A percentile compares a stretch with the other conserved stretches of the same genome.
Conservation (phyloP, 208 protist species). For the Leptomonas pyrrhocoris region DNA sequence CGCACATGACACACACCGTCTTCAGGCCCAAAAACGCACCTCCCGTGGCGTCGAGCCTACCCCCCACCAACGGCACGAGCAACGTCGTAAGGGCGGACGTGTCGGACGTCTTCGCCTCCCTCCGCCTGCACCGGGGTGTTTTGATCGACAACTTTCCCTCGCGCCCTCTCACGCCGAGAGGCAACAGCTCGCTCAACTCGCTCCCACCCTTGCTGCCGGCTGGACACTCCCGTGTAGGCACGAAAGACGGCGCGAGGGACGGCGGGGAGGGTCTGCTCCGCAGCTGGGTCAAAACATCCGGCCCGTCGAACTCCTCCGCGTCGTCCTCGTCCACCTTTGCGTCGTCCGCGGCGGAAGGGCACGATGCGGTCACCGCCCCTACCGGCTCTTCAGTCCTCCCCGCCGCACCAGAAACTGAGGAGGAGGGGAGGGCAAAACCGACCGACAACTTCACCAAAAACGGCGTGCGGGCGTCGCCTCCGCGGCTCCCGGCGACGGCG, state of each 20-base stretch:
- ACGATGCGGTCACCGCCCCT: background rate
- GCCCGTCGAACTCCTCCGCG: background rate
- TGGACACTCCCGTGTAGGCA: conserved; percentile 5
- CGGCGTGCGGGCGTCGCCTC: conserved; percentile 1
- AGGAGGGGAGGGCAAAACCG: background rate
- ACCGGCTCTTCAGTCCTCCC: background rate
- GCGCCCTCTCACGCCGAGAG: conserved; percentile 31
- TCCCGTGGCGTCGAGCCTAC: background rate
- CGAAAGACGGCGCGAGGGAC: conserved; percentile 11
- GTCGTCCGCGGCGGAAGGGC: background rate
- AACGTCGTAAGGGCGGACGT: background rate
- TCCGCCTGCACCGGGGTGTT: conserved; percentile 13
- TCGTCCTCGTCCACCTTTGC: background rate
- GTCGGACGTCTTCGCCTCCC: conserved; percentile 10
- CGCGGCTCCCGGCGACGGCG: conserved; percentile 4
- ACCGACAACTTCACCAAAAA: background rate
- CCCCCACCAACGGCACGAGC: background rate
- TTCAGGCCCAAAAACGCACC: conserved; percentile 46
- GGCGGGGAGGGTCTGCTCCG: conserved; percentile 16
- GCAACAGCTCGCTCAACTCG: background rate
- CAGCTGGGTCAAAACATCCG: conserved; percentile 21
- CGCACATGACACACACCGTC: conserved; percentile 69
- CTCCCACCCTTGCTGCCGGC: conserved; percentile 41
- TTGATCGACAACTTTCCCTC: conserved; percentile 38
- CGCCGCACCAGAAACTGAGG: background rate